These are phyloP conservation scores for Sedum album DNA, from an alignment of 164 flowering plant genomes.

Conservation along the genomic window DNA sequence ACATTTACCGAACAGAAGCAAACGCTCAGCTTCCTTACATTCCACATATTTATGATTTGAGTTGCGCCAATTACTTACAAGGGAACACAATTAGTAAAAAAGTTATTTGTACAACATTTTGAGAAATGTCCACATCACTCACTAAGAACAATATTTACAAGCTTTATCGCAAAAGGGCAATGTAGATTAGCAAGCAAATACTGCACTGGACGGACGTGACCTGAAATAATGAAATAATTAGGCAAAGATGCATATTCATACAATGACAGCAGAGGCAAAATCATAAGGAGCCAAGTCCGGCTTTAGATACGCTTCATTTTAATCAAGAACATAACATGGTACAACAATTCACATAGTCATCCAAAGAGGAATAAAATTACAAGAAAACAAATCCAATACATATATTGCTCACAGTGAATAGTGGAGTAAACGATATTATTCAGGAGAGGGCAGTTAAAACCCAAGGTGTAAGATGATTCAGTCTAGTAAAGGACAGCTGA, in stretches of 20 bases:
- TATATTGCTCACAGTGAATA: background rate
- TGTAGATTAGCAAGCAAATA: too few species aligned
- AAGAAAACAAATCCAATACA: background rate
- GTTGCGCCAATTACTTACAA: too few species aligned
- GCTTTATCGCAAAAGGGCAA: too few species aligned
- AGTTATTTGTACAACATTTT: too few species aligned
- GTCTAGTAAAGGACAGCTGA: slow-evolving; percentile 41
- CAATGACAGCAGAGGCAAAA: background rate
- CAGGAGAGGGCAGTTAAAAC: background rate
- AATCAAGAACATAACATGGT: background rate
- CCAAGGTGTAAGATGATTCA: slow-evolving; percentile 1
- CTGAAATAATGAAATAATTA: background rate
- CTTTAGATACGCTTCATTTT: background rate
- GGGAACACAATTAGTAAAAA: too few species aligned
- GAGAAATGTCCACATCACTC: too few species aligned
- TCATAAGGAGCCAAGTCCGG: too few species aligned
- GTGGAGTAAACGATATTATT: background rate
- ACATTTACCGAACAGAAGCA: too few species aligned
- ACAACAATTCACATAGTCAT: background rate
- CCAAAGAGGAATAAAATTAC: background rate
- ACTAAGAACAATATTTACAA: too few species aligned
- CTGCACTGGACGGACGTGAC: too few species aligned
- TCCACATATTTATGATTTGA: too few species aligned
- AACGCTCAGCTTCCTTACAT: too few species aligned
- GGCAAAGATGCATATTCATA: background rate